Conservation (phyloP, 1,139 yeast genomes). For the Scheffersomyces titani region DNA sequence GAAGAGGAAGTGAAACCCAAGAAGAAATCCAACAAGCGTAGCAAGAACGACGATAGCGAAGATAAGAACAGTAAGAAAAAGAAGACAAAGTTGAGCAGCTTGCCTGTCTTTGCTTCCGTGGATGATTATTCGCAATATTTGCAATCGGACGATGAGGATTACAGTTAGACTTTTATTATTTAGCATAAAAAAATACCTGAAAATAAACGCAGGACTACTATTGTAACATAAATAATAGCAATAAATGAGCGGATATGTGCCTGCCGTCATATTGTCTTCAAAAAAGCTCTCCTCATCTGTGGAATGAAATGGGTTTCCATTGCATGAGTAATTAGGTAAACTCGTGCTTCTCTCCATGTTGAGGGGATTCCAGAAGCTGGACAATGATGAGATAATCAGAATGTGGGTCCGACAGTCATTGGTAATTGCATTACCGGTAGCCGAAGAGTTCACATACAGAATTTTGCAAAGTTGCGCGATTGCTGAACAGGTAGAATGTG, state of each 20-base stretch:
- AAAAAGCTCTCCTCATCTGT: not conserved
- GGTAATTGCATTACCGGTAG: not conserved
- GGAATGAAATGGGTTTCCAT: not conserved
- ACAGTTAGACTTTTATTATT: slow-evolving; percentile 14
- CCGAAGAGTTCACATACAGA: not conserved
- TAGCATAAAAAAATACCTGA: not conserved
- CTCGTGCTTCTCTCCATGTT: not conserved
- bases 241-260: not conserved
- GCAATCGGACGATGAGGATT: slow-evolving; percentile 60
- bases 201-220: not conserved
- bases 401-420: not conserved
- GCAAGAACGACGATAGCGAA: slow-evolving; percentile 17
- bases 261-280: not conserved
- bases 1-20: slow-evolving; percentile 12
- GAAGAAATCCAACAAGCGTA: slow-evolving; percentile 23
- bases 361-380: not conserved
- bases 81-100: slow-evolving; percentile 60
- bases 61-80: slow-evolving; percentile 39
- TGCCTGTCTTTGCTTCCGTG: slow-evolving; percentile 88
- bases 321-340: not conserved
- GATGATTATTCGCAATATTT: slow-evolving; percentile 84
- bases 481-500: not conserved
- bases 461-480: not conserved
- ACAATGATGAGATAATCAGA: not conserved
- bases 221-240: not conserved